These are phyloP conservation scores for Nitzschia putrida DNA, from an alignment of 108 stramenopile genomes.

Conservation along the genomic window DNA sequence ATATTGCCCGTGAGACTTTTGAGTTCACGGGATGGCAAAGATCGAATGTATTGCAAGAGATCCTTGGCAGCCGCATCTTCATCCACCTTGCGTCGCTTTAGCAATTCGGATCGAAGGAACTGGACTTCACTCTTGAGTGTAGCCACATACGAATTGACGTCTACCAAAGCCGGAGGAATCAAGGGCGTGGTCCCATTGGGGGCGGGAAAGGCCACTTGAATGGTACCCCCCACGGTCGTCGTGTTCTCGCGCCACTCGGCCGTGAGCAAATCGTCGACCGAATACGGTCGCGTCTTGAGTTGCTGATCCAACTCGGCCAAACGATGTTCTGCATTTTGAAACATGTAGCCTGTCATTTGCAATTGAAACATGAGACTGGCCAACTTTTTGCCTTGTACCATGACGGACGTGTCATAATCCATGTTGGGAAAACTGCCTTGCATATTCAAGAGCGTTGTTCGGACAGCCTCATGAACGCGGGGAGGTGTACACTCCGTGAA, in stretches of 20 bases:
- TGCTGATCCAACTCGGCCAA: constrained; percentile 23
- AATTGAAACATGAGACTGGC: constrained; percentile 95
- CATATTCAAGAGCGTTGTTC: constrained; percentile 84
- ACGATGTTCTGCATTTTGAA: constrained; percentile 95
- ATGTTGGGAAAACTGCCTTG: constrained; percentile 88
- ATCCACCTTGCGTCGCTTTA: constrained; percentile 50
- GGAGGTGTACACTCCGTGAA: constrained; percentile 81
- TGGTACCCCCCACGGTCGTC: constrained; percentile 60
- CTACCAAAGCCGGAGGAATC: constrained; percentile 13
- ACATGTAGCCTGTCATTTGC: constrained; percentile 98
- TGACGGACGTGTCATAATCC: constrained; percentile 90
- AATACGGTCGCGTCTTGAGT: constrained; percentile 4
- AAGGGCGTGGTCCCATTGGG: constrained; percentile 22
- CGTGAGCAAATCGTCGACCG: constrained; percentile 33
- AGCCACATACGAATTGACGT: constrained; percentile 86
- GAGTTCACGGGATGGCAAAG: constrained; percentile 85
- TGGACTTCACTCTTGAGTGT: constrained; percentile 84
- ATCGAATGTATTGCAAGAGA: constrained; percentile 89
- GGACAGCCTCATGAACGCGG: constrained; percentile 90
- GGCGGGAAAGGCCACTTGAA: constrained; percentile 61
- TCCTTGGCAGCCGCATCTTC: constrained; percentile 87
- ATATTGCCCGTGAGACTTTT: constrained; percentile 77
- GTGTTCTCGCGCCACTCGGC: constrained; percentile 41
- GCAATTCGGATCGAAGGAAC: constrained; percentile 69
- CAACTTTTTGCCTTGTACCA: constrained; percentile 85